These are phyloP conservation scores for Trypanosomatidae sp. DNA, from an alignment of 208 protist genomes.

Conservation along the genomic window DNA sequence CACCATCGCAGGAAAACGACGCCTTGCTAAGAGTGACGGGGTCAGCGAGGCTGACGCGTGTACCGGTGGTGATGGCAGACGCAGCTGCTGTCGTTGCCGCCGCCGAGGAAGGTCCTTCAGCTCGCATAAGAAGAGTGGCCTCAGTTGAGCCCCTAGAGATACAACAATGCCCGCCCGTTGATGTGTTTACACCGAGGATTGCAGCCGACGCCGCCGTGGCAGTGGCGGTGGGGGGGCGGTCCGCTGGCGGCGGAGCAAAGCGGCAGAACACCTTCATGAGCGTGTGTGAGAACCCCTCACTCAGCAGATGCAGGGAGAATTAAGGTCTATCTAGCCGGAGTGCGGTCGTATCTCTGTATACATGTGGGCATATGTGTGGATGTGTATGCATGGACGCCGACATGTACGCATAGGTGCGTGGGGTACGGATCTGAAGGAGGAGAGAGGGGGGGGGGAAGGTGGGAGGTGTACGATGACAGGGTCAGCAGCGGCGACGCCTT, in stretches of 20 bases:
- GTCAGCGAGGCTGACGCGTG: constrained; percentile 30
- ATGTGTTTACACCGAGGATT: background rate
- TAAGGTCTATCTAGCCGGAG: background rate
- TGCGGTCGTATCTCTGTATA: background rate
- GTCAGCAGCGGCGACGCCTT: background rate
- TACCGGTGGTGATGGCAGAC: background rate
- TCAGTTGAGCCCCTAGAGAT: background rate
- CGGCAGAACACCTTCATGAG: constrained; percentile 66
- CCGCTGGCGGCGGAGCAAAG: constrained; percentile 27
- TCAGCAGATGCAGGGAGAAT: background rate
- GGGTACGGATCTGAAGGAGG: background rate
- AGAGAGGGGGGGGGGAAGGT: background rate
- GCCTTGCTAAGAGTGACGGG: constrained; percentile 37
- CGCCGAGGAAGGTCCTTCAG: background rate
- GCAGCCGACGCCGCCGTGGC: background rate
- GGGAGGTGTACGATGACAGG: no score
- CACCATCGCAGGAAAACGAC: constrained; percentile 37
- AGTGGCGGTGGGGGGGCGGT: background rate
- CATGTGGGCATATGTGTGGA: background rate
- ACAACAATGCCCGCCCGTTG: background rate
- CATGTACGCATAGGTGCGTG: background rate
- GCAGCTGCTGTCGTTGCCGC: background rate
- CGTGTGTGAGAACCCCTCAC: background rate
- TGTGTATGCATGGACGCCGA: background rate
- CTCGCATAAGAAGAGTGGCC: constrained; percentile 15